A percentile compares a stretch with the other conserved stretches of the same genome.
Conservation (phyloP, 2,329 filamentous ascomycete species). For the Phyllosticta capitalensis region DNA sequence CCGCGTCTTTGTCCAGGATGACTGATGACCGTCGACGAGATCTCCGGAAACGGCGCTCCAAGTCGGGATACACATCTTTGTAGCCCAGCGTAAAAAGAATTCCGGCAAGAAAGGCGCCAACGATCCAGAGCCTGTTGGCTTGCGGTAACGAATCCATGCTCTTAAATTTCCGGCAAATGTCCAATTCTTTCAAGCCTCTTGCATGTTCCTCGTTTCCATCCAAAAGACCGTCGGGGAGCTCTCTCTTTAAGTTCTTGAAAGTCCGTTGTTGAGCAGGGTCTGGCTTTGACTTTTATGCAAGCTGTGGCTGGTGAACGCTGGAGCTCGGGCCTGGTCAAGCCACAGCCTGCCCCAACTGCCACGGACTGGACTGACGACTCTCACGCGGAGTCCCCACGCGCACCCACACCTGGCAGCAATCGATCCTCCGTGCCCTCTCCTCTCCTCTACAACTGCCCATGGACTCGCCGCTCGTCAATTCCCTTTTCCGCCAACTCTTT, state of each 20-base stretch:
- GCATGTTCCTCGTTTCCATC: background rate
- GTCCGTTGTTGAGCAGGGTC: background rate
- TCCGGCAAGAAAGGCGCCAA: slow-evolving; percentile 67
- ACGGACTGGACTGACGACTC: background rate
- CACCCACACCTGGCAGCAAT: slow-evolving; percentile 1
- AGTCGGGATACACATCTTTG: slow-evolving; percentile 70
- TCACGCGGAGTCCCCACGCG: slow-evolving; percentile 5
- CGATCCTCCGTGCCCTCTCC: slow-evolving; percentile 1
- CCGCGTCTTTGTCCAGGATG: background rate
- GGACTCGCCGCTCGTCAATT: slow-evolving; percentile 71
- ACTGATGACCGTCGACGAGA: background rate
- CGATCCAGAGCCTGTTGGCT: slow-evolving; percentile 47
- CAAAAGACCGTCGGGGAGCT: background rate
- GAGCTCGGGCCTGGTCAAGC: slow-evolving; percentile 15
- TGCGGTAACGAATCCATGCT: slow-evolving; percentile 15
- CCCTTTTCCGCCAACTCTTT: slow-evolving; percentile 79
- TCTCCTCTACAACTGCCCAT: slow-evolving; percentile 37
- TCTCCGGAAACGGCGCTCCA: slow-evolving; percentile 50
- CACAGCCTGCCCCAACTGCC: slow-evolving; percentile 2
- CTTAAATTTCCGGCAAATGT: background rate
- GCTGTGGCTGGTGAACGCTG: slow-evolving; percentile 2
- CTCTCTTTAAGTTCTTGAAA: background rate
- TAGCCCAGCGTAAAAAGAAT: slow-evolving; percentile 65
- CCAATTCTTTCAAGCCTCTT: background rate
- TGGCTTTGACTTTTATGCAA: background rate